A percentile compares a stretch with the other conserved stretches of the same genome.
These are phyloP conservation scores for Solanum bulbocastanum DNA, from an alignment of 257 asterid genomes.

Conservation along the genomic window DNA sequence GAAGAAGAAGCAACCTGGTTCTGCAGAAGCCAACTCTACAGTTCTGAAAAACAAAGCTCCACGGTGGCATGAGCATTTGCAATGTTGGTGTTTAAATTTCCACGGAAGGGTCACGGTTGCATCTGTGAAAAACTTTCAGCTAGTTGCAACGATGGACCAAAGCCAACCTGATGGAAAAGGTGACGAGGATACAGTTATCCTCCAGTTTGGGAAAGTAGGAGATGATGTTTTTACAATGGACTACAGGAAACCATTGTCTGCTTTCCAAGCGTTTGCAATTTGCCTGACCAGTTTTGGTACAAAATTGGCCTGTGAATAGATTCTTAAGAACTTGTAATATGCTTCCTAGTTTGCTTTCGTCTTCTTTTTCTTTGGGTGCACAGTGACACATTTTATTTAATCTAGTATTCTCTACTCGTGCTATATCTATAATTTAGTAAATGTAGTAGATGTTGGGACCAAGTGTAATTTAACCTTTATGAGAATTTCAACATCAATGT, in stretches of 20 bases:
- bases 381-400: background rate
- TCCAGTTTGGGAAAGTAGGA: slow-evolving; percentile 85
- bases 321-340: background rate
- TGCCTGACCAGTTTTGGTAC: slow-evolving; percentile 92
- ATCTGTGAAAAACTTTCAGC: slow-evolving; percentile 85
- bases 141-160: slow-evolving; percentile 64
- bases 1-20: slow-evolving; percentile 16
- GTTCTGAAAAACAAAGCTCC: slow-evolving; percentile 82
- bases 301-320: slow-evolving; percentile 71
- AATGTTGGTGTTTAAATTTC: slow-evolving; percentile 96
- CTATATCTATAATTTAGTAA: background rate
- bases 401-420: background rate
- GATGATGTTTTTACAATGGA: slow-evolving; percentile 84
- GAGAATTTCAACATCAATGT: background rate
- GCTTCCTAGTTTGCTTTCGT: background rate
- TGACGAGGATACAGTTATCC: slow-evolving; percentile 72
- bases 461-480: background rate
- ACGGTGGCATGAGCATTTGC: slow-evolving; percentile 87
- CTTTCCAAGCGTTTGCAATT: slow-evolving; percentile 91
- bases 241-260: slow-evolving; percentile 78
- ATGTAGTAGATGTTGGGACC: background rate
- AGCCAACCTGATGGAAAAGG: slow-evolving; percentile 77
- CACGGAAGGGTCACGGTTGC: slow-evolving; percentile 95
- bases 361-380: background rate
- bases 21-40: slow-evolving; percentile 17